A percentile compares a stretch with the other conserved stretches of the same genome.
Evolutionary conservation across 2,329 filamentous ascomycete genomes (phyloP).

Genomic region (Phaeosphaeriaceae sp.): DNA sequence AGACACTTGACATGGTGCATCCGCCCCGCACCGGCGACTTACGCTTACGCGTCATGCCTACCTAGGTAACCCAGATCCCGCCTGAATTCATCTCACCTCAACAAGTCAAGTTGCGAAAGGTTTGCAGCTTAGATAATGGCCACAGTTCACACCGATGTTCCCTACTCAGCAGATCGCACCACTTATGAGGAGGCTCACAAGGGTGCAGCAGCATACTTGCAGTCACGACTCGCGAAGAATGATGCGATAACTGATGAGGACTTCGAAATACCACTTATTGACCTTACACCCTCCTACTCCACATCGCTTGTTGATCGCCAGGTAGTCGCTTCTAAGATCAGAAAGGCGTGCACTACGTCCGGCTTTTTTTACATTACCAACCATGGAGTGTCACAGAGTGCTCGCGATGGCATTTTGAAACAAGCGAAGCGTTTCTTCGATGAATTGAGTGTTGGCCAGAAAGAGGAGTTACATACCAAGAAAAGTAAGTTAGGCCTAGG

Average conservation of each 20-base stretch:
- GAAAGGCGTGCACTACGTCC: slow-evolving; percentile 46
- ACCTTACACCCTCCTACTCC: slow-evolving; percentile 48
- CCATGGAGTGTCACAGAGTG: slow-evolving; percentile 41
- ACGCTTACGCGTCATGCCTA: too few species aligned
- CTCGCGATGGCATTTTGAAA: slow-evolving; percentile 39
- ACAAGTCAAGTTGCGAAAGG: too few species aligned
- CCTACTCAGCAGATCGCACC: slow-evolving; percentile 16
- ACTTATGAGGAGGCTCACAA: slow-evolving; percentile 42
- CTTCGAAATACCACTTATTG: slow-evolving; percentile 48
- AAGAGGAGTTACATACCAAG: slow-evolving; percentile 49
- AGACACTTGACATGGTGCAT: too few species aligned
- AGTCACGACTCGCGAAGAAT: slow-evolving; percentile 36
- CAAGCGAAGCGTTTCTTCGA: slow-evolving; percentile 49
- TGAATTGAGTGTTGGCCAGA: slow-evolving; percentile 38
- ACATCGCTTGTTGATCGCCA: slow-evolving; percentile 37
- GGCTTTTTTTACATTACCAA: slow-evolving; percentile 53
- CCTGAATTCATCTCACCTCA: too few species aligned
- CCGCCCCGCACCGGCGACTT: too few species aligned
- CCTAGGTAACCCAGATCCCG: too few species aligned
- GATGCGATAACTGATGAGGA: slow-evolving; percentile 16
- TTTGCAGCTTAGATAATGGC: too few species aligned
- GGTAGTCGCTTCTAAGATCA: slow-evolving; percentile 48
- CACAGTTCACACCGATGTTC: too few species aligned
- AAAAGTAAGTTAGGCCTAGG: slow-evolving; percentile 50
- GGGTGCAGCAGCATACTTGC: slow-evolving; percentile 45